These are phyloP conservation scores for Chlorencoelia australis DNA, from an alignment of 2,329 filamentous ascomycete genomes.

Conservation along the genomic window DNA sequence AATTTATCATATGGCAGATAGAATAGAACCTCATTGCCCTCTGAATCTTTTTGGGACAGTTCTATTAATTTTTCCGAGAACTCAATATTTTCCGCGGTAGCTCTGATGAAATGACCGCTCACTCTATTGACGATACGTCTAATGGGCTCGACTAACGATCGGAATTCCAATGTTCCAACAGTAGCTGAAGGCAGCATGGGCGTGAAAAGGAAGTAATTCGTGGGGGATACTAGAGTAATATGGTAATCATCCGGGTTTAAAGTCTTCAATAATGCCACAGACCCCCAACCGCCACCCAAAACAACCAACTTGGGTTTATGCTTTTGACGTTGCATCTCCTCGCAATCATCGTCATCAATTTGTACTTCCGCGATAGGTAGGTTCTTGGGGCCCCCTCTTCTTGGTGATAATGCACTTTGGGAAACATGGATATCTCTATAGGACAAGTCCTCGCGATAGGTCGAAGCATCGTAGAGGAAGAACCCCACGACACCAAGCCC, in stretches of 20 bases:
- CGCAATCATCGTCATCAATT: constrained; percentile 78
- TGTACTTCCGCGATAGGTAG: constrained; percentile 80
- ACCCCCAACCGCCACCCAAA: constrained; percentile 89
- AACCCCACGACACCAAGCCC: constrained; percentile 66
- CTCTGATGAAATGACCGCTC: constrained; percentile 82
- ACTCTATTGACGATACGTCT: constrained; percentile 70
- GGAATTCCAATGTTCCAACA: constrained; percentile 84
- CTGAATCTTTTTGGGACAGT: constrained; percentile 59
- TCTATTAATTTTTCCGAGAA: constrained; percentile 89
- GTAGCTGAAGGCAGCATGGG: constrained; percentile 97
- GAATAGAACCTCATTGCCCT: constrained; percentile 69
- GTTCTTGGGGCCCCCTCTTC: constrained; percentile 85
- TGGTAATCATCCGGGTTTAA: constrained; percentile 88
- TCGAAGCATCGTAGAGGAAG: constrained; percentile 89
- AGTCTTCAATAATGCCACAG: constrained; percentile 82
- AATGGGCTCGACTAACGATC: constrained; percentile 88
- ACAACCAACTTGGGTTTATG: constrained; percentile 90
- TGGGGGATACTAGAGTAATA: constrained; percentile 86
- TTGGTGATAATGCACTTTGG: constrained; percentile 68
- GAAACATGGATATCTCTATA: constrained; percentile 73
- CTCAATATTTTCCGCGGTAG: constrained; percentile 77
- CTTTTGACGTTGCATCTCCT: constrained; percentile 59
- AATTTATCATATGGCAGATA: constrained; percentile 98
- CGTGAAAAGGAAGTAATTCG: constrained; percentile 96
- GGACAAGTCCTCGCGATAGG: constrained; percentile 65